Percentiles rank a stretch among this genome's conserved stretches.
Evolutionary conservation across 2,329 filamentous ascomycete species (phyloP).

Genomic region (Penicillium sp.): DNA sequence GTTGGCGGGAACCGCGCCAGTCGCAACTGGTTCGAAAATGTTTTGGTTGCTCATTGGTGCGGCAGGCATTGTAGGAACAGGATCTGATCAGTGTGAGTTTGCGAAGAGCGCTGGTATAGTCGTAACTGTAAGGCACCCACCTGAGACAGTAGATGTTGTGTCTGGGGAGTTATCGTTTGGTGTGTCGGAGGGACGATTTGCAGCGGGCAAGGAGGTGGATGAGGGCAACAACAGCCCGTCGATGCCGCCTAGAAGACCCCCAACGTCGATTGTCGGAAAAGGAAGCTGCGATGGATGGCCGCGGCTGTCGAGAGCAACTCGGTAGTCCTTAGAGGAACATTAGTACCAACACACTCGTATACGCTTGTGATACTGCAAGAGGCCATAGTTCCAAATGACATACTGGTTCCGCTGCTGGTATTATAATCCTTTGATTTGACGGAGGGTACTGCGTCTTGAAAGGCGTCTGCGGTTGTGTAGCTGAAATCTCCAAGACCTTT

Average conservation of each 20-base stretch:
- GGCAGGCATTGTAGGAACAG: not conserved
- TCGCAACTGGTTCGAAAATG: slow-evolving; percentile 46
- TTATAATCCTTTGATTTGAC: slow-evolving; percentile 28
- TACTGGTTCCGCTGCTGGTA: slow-evolving; percentile 35
- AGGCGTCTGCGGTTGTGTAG: slow-evolving; percentile 17
- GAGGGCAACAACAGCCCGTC: not conserved
- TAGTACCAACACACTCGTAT: slow-evolving; percentile 5
- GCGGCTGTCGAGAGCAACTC: slow-evolving; percentile 32
- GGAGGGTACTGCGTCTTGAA: slow-evolving; percentile 44
- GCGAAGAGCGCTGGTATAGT: not conserved
- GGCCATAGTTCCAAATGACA: slow-evolving; percentile 14
- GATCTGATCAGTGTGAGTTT: not conserved
- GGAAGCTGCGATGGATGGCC: slow-evolving; percentile 34
- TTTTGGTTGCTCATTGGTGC: slow-evolving; percentile 40
- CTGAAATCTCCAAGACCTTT: slow-evolving; percentile 15
- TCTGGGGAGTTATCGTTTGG: not conserved
- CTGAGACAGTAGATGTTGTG: not conserved
- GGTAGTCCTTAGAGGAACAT: slow-evolving; percentile 32
- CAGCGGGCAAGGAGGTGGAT: not conserved
- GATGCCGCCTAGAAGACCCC: slow-evolving; percentile 20
- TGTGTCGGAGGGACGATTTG: not conserved
- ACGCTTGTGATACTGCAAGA: not conserved
- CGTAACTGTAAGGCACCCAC: not conserved
- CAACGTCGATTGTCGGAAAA: slow-evolving; percentile 28
- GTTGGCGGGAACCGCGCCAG: slow-evolving; percentile 40